Evolutionary conservation across 345 rosid genomes (phyloP), one percentile per base, ranked within the genome.

Genomic region (Bruguiera gymnorhiza): DNA sequence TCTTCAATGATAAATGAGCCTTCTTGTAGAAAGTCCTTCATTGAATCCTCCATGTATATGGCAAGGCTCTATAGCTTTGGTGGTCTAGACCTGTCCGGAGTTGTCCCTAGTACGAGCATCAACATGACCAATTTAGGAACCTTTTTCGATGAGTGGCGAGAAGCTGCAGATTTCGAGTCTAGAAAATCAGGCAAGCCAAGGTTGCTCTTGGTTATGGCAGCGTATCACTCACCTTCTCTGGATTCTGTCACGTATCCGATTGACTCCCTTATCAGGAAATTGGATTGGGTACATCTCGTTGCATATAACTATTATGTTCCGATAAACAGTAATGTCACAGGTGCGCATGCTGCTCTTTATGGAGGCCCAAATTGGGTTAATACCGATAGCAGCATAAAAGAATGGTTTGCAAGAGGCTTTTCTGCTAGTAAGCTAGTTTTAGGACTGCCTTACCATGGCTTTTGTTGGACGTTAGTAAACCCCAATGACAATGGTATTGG

Each of bases 361-460:
- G 34, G 60, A 51, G 73, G 71, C 53, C 34, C 54, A 10, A 48
- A 76, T 27, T 21, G 65, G 43, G 32, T 68, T 36, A 64, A 51
- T 54, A 79, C 82, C 13, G 74, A 79, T 69, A 67, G 57, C 24
- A 74, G 83, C 26, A 52, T 79, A 23, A 75, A 6, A 7, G 69
- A 65, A 65, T 79, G 83, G 83, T 32, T 79, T 61, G 23, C 26
- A 16, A 62, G 31, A 37, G 83, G 80, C 29, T 65, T 75, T 26
- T 73, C 77, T 5, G 63, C 66, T 4, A 66, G 36, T 51, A 80
- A 73, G 71, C 64, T 76, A 23, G 78, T 76, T 39, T 54, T 80
- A 50, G 77, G 83, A 3, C 15, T 80, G 60, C 83, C 83, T 50
- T 80, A 68, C 24, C 78, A 76, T 70, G 83, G 83, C 16, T 80